Percentiles rank a stretch among this genome's conserved stretches.
Evolutionary conservation across 108 stramenopile species (phyloP).

Genomic region (Cyclotella atomus): DNA sequence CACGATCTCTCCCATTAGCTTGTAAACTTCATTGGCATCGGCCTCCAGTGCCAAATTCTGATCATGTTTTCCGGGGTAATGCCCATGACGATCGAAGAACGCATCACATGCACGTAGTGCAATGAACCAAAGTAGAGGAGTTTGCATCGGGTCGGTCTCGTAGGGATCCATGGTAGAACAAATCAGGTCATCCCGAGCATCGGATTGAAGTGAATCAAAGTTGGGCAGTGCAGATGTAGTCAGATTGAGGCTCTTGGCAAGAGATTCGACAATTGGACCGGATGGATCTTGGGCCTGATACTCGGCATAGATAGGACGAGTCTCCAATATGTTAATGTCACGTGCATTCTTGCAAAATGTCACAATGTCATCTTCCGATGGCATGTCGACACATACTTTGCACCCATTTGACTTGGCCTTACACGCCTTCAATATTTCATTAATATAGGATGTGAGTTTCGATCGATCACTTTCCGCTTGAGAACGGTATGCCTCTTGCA

Average conservation of each 20-base stretch:
- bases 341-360: slow-evolving; percentile 83
- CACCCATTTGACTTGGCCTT: slow-evolving; percentile 19
- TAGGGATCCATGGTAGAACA: slow-evolving; percentile 65
- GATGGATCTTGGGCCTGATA: slow-evolving; percentile 42
- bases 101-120: slow-evolving; percentile 80
- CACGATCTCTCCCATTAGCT: slow-evolving; percentile 49
- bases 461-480: slow-evolving; percentile 71
- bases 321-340: slow-evolving; percentile 61
- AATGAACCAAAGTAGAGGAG: slow-evolving; percentile 83
- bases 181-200: slow-evolving; percentile 54
- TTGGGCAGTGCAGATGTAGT: slow-evolving; percentile 9
- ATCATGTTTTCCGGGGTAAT: slow-evolving; percentile 78
- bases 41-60: slow-evolving; percentile 54
- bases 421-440: slow-evolving; percentile 34
- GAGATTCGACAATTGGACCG: slow-evolving; percentile 19
- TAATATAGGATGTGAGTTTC: slow-evolving; percentile 30
- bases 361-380: slow-evolving; percentile 59
- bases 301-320: slow-evolving; percentile 64
- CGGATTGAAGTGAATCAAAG: slow-evolving; percentile 25
- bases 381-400: slow-evolving; percentile 24
- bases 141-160: slow-evolving; percentile 73
- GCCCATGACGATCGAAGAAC: slow-evolving; percentile 65
- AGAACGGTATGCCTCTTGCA: slow-evolving; percentile 81
- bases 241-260: slow-evolving; percentile 1
- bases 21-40: slow-evolving; percentile 62